A percentile compares a stretch with the other conserved stretches of the same genome.
Conservation (phyloP, 2,329 filamentous ascomycete genomes). For the Aspergillus japonicus region DNA sequence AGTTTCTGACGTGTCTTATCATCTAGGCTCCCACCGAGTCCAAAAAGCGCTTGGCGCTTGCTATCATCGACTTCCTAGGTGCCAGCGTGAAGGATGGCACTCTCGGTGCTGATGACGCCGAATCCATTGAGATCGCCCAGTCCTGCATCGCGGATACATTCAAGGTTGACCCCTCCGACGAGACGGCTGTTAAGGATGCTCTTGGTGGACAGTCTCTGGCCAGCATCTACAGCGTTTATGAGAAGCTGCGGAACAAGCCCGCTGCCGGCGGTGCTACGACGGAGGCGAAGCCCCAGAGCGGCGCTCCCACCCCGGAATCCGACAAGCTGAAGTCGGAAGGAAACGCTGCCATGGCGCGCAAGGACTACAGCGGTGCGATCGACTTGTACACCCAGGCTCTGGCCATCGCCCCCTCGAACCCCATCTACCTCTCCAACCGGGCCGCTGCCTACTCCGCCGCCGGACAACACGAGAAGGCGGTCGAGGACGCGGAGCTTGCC, state of each 20-base stretch:
- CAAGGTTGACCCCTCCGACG: slow-evolving; percentile 83
- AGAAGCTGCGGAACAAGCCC: slow-evolving; percentile 77
- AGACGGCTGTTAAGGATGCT: slow-evolving; percentile 69
- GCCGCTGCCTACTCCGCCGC: slow-evolving; percentile 87
- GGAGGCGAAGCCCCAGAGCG: slow-evolving; percentile 36
- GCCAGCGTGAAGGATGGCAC: slow-evolving; percentile 85
- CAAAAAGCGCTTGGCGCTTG: slow-evolving; percentile 88
- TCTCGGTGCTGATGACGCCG: slow-evolving; percentile 80
- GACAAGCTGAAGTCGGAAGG: slow-evolving; percentile 86
- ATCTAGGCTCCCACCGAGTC: slow-evolving; percentile 49
- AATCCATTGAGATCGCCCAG: slow-evolving; percentile 89
- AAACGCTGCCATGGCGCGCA: slow-evolving; percentile 91
- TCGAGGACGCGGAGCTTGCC: slow-evolving; percentile 85
- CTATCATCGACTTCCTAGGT: slow-evolving; percentile 92
- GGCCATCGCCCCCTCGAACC: slow-evolving; percentile 75
- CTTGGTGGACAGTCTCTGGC: slow-evolving; percentile 83
- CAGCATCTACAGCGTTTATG: slow-evolving; percentile 92
- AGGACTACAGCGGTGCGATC: slow-evolving; percentile 82
- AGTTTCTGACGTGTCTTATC: not conserved
- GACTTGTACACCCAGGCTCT: slow-evolving; percentile 86
- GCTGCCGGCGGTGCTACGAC: slow-evolving; percentile 37
- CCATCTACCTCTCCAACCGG: slow-evolving; percentile 96
- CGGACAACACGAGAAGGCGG: slow-evolving; percentile 79
- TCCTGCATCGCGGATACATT: slow-evolving; percentile 95
- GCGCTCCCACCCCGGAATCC: slow-evolving; percentile 62